A percentile compares a stretch with the other conserved stretches of the same genome.
phyloP scores from a whole-genome alignment of 768 basidiomycete genomes.

The Gelatoporia subvermispora region DNA sequence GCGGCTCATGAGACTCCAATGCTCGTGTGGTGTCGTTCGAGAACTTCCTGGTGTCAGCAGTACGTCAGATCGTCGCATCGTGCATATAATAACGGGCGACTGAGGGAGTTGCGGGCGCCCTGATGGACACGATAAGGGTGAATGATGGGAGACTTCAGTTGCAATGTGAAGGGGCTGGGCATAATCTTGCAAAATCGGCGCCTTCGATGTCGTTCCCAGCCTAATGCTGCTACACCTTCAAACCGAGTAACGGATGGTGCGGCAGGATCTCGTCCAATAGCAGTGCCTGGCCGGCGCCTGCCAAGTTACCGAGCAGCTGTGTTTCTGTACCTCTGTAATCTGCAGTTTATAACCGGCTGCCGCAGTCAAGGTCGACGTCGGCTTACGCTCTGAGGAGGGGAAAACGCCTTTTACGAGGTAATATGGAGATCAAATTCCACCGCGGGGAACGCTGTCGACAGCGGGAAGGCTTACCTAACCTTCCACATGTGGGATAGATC shows the following conservation, averaged over 20 bases:
- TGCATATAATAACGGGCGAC: neutral
- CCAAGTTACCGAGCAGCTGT: too few relatives aligned
- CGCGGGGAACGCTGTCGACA: constrained; percentile 11
- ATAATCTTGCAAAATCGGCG: constrained; percentile 3
- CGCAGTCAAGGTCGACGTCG: too few relatives aligned
- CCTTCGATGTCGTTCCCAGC: too few relatives aligned
- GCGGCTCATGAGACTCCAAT: too few relatives aligned
- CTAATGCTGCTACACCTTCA: neutral
- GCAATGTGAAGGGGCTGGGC: constrained; percentile 14
- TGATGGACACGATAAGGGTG: constrained; percentile 18
- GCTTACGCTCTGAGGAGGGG: too few relatives aligned
- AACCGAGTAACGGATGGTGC: constrained; percentile 9
- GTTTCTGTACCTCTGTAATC: too few relatives aligned
- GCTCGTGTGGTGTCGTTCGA: constrained; percentile 6
- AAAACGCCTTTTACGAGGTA: too few relatives aligned
- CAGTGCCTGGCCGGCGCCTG: neutral
- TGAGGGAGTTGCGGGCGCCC: constrained; percentile 6
- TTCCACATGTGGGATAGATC: constrained; percentile 21
- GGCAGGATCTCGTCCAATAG: constrained; percentile 9
- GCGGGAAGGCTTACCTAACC: constrained; percentile 24
- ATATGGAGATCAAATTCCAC: constrained; percentile 4
- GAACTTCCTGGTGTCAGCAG: constrained; percentile 13
- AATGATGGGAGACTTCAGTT: constrained; percentile 14
- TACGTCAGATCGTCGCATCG: constrained; percentile 13
- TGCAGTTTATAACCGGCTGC: too few relatives aligned